Base-by-base conservation (phyloP, 2,329 filamentous ascomycete species). In the Cadophora malorum region DNA sequence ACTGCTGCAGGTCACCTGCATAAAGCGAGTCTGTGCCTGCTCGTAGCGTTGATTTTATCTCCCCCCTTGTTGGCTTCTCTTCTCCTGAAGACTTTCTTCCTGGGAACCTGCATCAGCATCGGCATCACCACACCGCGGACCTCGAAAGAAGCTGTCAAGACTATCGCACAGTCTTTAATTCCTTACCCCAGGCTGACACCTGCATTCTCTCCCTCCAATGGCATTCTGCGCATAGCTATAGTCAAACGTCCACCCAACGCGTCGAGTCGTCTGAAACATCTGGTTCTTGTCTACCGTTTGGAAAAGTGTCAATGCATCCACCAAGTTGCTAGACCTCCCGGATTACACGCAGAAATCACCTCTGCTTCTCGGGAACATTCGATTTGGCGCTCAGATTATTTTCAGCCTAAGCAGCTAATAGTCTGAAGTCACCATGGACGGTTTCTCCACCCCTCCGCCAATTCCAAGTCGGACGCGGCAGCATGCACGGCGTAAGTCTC, bases 401-500 rank as follows among this genome's bases (percentile, higher is more conserved):
- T 65, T 64, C 60, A 58, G 68, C 60, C 70, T 68, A 70, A 70
- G 71, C 38, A 70, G 38, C 23, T 64, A 69, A 66, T 56, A 69
- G 25, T 64, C 64, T 45, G n/a, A 33, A 45, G 62, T 65, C 52
- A 63, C 63, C 33, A 77, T 76, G 75, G 74, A 73, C 58, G 38
- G 62, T 19, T 68, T 65, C 67, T 66, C 70, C 63, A 70, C 72
- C 63, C 75, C 75, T 69, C 76, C 76, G 50, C 72, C 73, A 35
- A 71, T 76, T 23, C 76, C 75, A 28, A 69, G 56, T 69, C 72
- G 72, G 35, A 64, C 70, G 45, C 70, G 76, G 72, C 72, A 75
- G 31, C 70, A 77, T 73, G 67, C 65, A 25, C 73, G 75, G 50
- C 71, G 76, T 66, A 74, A 73, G 64, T 77, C 76, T 45, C 64